These are phyloP conservation scores for Beta vulgaris DNA, from an alignment of 148 eudicot genomes.

Conservation along the genomic window DNA sequence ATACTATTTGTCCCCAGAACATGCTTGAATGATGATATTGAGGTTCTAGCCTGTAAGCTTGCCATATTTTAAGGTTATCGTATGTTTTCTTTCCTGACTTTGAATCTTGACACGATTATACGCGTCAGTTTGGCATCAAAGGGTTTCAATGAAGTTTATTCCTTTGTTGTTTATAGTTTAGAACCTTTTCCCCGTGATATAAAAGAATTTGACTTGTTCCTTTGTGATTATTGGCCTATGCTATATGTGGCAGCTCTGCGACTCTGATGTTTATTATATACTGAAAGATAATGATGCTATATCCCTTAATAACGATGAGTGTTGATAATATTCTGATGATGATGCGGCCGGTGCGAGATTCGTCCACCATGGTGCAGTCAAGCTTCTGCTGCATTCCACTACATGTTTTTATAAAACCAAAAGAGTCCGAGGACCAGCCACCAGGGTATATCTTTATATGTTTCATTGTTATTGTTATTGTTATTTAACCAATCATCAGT, in stretches of 20 bases:
- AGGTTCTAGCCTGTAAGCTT: background rate
- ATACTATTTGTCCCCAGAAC: background rate
- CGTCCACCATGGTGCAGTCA: conserved; percentile 1
- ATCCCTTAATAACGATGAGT: background rate
- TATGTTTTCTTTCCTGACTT: background rate
- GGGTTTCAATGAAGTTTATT: background rate
- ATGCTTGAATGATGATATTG: background rate
- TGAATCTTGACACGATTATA: background rate
- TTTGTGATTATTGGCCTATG: background rate
- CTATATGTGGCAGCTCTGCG: conserved; percentile 1
- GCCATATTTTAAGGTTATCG: background rate
- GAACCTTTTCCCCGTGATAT: background rate
- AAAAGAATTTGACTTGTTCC: conserved; percentile 14
- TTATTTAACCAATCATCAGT: conserved; percentile 15
- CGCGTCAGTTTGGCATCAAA: background rate
- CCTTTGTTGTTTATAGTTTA: background rate
- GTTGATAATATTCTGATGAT: background rate
- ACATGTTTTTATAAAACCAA: background rate
- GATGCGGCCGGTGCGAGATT: conserved; percentile 5
- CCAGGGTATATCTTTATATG: background rate
- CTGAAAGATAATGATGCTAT: background rate
- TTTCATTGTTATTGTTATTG: conserved; percentile 4
- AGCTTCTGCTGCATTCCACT: conserved; percentile 12
- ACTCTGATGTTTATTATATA: background rate
- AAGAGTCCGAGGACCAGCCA: background rate